Evolutionary conservation across 345 rosid genomes (phyloP).

Genomic region (Bruguiera sexangula): DNA sequence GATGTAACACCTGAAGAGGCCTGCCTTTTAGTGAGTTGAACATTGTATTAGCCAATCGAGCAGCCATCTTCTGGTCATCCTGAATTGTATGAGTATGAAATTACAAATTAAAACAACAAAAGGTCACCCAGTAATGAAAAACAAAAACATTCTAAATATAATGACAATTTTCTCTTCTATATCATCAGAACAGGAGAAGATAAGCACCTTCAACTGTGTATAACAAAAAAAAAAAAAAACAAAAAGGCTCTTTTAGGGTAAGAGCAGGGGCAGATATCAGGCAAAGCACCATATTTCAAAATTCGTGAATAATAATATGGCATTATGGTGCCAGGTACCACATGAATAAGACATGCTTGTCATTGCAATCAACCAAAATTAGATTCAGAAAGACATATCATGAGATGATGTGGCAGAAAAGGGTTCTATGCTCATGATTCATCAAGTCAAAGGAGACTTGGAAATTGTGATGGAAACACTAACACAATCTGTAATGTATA

Average conservation of each 20-base stretch:
- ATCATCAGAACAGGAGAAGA: no score
- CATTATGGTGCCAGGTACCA: not conserved
- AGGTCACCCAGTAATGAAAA: not conserved
- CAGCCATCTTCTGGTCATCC: conserved; percentile 88
- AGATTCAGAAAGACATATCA: not conserved
- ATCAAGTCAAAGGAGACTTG: not conserved
- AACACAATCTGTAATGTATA: not conserved
- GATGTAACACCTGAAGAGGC: conserved; percentile 75
- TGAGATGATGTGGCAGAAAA: not conserved
- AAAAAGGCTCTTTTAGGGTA: no score
- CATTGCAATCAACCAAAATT: not conserved
- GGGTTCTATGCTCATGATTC: not conserved
- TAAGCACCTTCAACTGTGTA: no score
- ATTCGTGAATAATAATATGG: no score
- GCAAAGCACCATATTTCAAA: no score
- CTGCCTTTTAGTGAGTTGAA: conserved; percentile 85
- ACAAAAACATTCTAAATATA: no score
- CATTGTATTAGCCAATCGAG: conserved; percentile 66
- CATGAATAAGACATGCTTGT: not conserved
- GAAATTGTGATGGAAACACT: not conserved
- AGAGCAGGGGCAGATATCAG: no score
- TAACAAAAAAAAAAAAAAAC: no score
- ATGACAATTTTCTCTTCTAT: no score
- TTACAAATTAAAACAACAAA: conserved; percentile 1
- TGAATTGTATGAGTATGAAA: conserved; percentile 29